phyloP scores from a whole-genome alignment of 768 basidiomycete species.

The Mycena albidolilacea region DNA sequence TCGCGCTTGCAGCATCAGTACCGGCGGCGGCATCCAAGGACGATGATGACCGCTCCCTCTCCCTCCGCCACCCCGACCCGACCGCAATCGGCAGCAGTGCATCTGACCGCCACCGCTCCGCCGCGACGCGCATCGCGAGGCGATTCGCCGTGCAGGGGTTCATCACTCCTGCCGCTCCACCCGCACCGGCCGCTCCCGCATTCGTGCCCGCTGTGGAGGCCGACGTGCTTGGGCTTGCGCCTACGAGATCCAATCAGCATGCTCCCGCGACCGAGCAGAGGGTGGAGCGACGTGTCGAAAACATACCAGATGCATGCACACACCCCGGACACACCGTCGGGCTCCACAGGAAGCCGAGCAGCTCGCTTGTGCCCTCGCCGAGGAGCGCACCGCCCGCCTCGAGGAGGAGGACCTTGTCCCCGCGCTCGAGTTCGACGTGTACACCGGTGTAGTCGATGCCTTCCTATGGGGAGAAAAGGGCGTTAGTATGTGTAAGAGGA shows the following conservation, averaged over 20 bases:
- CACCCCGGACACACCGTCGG: slow-evolving; percentile 35
- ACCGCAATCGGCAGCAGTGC: slow-evolving; percentile 32
- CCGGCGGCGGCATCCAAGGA: neutral
- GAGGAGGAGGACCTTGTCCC: slow-evolving; percentile 36
- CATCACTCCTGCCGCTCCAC: neutral
- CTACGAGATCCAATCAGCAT: too few relatives aligned
- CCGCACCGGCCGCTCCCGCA: too few relatives aligned
- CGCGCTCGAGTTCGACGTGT: slow-evolving; percentile 36
- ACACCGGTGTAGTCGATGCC: slow-evolving; percentile 40
- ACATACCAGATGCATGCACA: neutral
- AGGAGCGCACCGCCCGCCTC: slow-evolving; percentile 31
- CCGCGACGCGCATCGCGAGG: slow-evolving; percentile 38
- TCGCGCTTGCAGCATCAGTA: neutral
- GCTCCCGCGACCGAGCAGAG: too few relatives aligned
- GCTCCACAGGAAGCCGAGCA: slow-evolving; percentile 38
- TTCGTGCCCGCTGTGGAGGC: too few relatives aligned
- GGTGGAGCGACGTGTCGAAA: neutral
- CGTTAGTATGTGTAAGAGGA: too few relatives aligned
- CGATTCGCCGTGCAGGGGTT: slow-evolving; percentile 37
- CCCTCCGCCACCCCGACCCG: neutral
- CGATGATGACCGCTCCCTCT: neutral
- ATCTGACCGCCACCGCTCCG: slow-evolving; percentile 38
- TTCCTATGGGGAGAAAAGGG: neutral
- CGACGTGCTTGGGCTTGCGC: too few relatives aligned
- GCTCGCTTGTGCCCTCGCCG: slow-evolving; percentile 33